Percentiles rank a stretch among this genome's conserved stretches.
phyloP scores from a whole-genome alignment of 176 grass and related monocot genomes.

The Oryza officinalis region DNA sequence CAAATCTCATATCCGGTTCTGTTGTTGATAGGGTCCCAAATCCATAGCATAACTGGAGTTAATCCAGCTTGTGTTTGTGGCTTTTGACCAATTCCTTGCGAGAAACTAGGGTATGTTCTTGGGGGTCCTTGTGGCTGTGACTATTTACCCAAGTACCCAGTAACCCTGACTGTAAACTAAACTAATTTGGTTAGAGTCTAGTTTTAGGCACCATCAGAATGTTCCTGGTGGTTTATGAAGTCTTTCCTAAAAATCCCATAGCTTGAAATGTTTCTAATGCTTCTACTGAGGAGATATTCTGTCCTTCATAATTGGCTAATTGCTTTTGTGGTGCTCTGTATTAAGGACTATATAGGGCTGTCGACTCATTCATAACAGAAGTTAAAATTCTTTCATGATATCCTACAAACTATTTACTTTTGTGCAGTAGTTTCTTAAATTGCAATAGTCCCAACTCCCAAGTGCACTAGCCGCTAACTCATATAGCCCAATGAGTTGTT shows the following conservation, averaged over 20 bases:
- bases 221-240: background rate
- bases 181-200: background rate
- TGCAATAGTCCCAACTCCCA: background rate
- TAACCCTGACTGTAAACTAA: background rate
- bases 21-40: background rate
- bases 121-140: background rate
- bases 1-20: conserved; percentile 2
- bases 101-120: background rate
- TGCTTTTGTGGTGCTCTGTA: background rate
- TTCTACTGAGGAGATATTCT: background rate
- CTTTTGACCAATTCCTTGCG: background rate
- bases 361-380: background rate
- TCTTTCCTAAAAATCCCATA: background rate
- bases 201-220: background rate
- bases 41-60: background rate
- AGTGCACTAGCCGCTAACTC: background rate
- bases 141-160: background rate
- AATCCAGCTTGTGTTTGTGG: background rate
- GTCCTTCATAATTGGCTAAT: background rate
- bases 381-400: background rate
- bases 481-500: background rate
- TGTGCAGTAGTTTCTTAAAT: background rate
- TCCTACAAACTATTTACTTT: background rate
- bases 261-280: background rate
- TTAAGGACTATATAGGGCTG: background rate